Base-by-base conservation (phyloP, 768 basidiomycete species). In the Podaxis rugospora region DNA sequence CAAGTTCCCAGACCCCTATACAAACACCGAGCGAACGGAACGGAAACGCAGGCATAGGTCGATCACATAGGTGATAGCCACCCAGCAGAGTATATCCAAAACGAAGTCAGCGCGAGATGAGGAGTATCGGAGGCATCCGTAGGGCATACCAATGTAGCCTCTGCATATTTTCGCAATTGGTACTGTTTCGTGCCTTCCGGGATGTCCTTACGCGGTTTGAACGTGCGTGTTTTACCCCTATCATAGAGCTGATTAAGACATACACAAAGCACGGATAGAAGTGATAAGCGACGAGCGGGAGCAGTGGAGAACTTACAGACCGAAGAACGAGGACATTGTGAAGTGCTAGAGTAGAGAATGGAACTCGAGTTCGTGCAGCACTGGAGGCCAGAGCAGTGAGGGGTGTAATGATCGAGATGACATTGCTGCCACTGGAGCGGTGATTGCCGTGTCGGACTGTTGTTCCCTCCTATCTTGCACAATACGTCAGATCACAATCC, bases 141-240 rank as follows among this genome's bases (percentile, higher is more conserved):
- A 40, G 23, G 21, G 36, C 81, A 70, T 73, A 92, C 94, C 72
- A 95, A 76, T 28, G 95, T 96, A n/a, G 93, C 93, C 71, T 95
- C 94, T 6, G 94, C 94, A 69, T 95, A 98, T 80, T 98, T 98
- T 74, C 97, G 88, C 65, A 99, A 79, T 76, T 98, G 96, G 72
- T 95, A 98, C 71, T 98, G 96, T 75, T 96, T 96, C 40, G 95
- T 96, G 42, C 95, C 95, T 73, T 96, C 94, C 4, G 94, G 91
- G 23, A 95, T 89, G 71, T 93, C 92, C 75, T 92, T 94, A 68
- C 94, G 89, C 28, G 96, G 96, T 71, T 95, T 96, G 84, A 98
- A 98, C 16, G 96, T 95, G 58, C 93, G 87, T 39, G 91, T 92
- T 78, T 94, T 95, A 44, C 90, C 92, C 50, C 93, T 94, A 42